A percentile compares a stretch with the other conserved stretches of the same genome.
Evolutionary conservation across 2,329 filamentous ascomycete genomes (phyloP).

Genomic region (Talaromyces sp.): DNA sequence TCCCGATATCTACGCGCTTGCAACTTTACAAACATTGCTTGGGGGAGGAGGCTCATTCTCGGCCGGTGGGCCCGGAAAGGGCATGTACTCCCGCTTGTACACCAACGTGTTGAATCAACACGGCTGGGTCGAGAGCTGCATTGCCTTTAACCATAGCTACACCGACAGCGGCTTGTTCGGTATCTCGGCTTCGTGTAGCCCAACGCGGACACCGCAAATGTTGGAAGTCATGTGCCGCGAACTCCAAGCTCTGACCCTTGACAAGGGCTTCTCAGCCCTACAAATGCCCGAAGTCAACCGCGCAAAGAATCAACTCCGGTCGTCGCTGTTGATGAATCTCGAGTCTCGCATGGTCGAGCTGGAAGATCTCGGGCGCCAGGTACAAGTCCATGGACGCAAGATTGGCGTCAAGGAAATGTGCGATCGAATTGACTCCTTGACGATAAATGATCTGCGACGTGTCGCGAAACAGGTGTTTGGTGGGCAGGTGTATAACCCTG

Average conservation of each 20-base stretch:
- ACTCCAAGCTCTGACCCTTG: slow-evolving; percentile 71
- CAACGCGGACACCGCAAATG: slow-evolving; percentile 74
- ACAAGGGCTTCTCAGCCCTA: slow-evolving; percentile 70
- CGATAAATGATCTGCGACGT: slow-evolving; percentile 72
- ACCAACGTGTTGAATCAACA: slow-evolving; percentile 97
- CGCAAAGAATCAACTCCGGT: slow-evolving; percentile 94
- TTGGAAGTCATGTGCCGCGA: slow-evolving; percentile 94
- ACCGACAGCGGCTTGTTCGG: slow-evolving; percentile 94
- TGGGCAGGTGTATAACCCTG: slow-evolving; percentile 70
- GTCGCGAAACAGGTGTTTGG: slow-evolving; percentile 77
- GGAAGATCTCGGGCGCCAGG: slow-evolving; percentile 89
- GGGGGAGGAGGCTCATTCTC: slow-evolving; percentile 96
- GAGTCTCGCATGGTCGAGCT: slow-evolving; percentile 97
- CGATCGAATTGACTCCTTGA: slow-evolving; percentile 74
- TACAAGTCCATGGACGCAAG: slow-evolving; percentile 94
- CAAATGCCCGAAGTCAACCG: slow-evolving; percentile 76
- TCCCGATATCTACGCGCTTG: slow-evolving; percentile 92
- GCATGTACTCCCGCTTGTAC: slow-evolving; percentile 97
- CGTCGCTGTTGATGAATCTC: slow-evolving; percentile 90
- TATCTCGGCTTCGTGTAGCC: slow-evolving; percentile 81
- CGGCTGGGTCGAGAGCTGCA: slow-evolving; percentile 93
- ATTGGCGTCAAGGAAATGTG: slow-evolving; percentile 94
- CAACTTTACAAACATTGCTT: slow-evolving; percentile 90
- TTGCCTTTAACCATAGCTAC: slow-evolving; percentile 97
- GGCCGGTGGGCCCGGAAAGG: slow-evolving; percentile 93